Percentiles rank a stretch among this genome's conserved stretches.
phyloP scores from a whole-genome alignment of 345 rosid genomes.

The Populus deltoides region DNA sequence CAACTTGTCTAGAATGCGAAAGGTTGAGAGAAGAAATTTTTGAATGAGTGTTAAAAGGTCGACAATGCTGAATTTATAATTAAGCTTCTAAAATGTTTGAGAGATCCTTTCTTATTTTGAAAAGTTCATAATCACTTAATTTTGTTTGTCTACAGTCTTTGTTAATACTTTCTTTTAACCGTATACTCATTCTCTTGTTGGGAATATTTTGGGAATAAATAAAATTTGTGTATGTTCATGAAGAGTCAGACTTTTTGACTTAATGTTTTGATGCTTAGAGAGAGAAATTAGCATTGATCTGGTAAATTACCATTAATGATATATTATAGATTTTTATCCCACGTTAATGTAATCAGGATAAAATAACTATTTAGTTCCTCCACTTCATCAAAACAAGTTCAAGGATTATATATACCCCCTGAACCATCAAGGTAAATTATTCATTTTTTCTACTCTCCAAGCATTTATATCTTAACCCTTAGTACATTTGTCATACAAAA shows the following conservation, averaged over 20 bases:
- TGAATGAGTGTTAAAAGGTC: neutral
- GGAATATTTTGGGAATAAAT: neutral
- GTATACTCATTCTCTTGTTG: neutral
- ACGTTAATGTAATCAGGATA: rapidly evolving
- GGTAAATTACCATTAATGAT: too few relatives aligned
- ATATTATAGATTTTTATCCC: too few relatives aligned
- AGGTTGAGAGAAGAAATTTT: neutral
- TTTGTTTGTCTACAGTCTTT: neutral
- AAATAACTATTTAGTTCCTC: too few relatives aligned
- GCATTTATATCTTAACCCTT: too few relatives aligned
- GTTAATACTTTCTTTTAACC: neutral
- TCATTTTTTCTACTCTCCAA: too few relatives aligned
- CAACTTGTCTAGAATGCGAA: neutral
- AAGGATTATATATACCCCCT: too few relatives aligned
- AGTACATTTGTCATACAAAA: too few relatives aligned
- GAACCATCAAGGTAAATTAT: too few relatives aligned
- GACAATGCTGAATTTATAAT: conserved; percentile 11
- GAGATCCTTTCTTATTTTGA: too few relatives aligned
- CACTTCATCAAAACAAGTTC: too few relatives aligned
- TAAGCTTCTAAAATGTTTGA: neutral
- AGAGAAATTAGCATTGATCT: too few relatives aligned
- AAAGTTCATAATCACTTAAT: neutral
- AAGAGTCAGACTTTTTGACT: too few relatives aligned
- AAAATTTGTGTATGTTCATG: neutral
- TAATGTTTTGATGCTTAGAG: neutral